Evolutionary conservation across 805 yeast genomes (phyloP).

Genomic region (Schwanniomyces occidentalis): DNA sequence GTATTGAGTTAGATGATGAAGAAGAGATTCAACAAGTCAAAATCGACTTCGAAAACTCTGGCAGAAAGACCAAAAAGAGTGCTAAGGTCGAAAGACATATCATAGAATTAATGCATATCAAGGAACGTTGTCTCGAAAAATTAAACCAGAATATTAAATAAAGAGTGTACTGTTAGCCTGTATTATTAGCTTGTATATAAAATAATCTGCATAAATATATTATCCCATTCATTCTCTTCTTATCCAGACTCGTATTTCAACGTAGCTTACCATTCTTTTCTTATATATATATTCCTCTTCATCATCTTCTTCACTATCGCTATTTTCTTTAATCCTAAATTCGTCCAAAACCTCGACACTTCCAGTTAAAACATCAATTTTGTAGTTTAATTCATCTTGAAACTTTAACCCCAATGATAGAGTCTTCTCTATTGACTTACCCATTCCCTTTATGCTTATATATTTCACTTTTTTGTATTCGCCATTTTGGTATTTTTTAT

Average conservation of each 20-base stretch:
- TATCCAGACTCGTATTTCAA: slow-evolving; percentile 46
- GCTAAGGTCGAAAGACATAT: slow-evolving; percentile 49
- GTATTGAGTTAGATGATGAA: slow-evolving; percentile 18
- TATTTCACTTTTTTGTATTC: slow-evolving; percentile 42
- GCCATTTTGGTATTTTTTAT: slow-evolving; percentile 27
- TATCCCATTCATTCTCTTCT: slow-evolving; percentile 14
- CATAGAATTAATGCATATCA: slow-evolving; percentile 49
- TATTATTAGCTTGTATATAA: neutral
- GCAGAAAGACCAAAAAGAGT: slow-evolving; percentile 28
- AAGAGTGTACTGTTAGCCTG: neutral
- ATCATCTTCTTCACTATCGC: slow-evolving; percentile 20
- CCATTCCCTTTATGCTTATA: slow-evolving; percentile 72
- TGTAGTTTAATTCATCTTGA: slow-evolving; percentile 48
- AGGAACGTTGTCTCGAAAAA: slow-evolving; percentile 37
- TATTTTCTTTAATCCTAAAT: slow-evolving; percentile 23
- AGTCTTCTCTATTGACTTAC: slow-evolving; percentile 61
- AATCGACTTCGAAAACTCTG: slow-evolving; percentile 9
- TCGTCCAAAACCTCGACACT: slow-evolving; percentile 76
- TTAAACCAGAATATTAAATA: slow-evolving; percentile 3
- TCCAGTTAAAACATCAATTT: slow-evolving; percentile 62
- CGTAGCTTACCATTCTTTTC: slow-evolving; percentile 48
- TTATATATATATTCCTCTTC: slow-evolving; percentile 36
- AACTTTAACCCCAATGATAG: slow-evolving; percentile 63
- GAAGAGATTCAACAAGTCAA: slow-evolving; percentile 14
- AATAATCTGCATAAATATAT: neutral